These are phyloP conservation scores for Rhodotorula sphaerocarpa DNA, from an alignment of 768 basidiomycete species.

Conservation along the genomic window DNA sequence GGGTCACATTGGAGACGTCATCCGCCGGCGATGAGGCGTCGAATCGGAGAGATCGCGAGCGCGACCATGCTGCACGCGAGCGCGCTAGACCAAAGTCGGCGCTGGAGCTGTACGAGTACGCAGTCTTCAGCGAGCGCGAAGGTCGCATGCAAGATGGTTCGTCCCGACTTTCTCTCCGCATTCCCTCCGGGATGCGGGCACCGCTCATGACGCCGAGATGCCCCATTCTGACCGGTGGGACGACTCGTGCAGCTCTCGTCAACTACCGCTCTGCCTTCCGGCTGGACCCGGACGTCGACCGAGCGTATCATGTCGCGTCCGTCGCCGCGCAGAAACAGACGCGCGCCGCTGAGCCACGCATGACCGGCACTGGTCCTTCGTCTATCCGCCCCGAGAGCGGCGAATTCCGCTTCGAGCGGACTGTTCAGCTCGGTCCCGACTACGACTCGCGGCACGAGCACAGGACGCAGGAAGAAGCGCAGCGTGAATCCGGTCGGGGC, in stretches of 20 bases:
- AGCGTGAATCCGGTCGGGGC: slow-evolving; percentile 23
- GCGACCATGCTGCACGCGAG: slow-evolving; percentile 2
- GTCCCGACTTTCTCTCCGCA: background rate
- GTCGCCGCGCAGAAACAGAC: slow-evolving; percentile 12
- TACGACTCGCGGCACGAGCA: slow-evolving; percentile 33
- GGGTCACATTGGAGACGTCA: background rate
- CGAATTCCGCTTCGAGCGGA: slow-evolving; percentile 33
- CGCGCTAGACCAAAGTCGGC: slow-evolving; percentile 22
- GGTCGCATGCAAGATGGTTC: slow-evolving; percentile 35
- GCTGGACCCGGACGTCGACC: slow-evolving; percentile 36
- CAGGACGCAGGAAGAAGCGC: slow-evolving; percentile 23
- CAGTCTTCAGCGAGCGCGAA: slow-evolving; percentile 32
- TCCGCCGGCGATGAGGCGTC: background rate
- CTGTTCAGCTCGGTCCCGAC: slow-evolving; percentile 35
- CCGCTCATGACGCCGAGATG: background rate
- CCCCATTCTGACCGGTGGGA: no score
- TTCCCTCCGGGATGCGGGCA: background rate
- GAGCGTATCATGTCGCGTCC: slow-evolving; percentile 28
- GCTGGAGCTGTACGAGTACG: slow-evolving; percentile 34
- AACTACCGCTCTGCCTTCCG: slow-evolving; percentile 33
- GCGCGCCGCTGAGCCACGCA: background rate
- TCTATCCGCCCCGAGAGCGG: background rate
- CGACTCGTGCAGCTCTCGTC: slow-evolving; percentile 22
- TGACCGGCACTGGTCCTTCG: background rate
- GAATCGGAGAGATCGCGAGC: slow-evolving; percentile 11